Evolutionary conservation across 2,329 filamentous ascomycete genomes (phyloP), one percentile per base, ranked within the genome.

Genomic region (Capronia coronata): DNA sequence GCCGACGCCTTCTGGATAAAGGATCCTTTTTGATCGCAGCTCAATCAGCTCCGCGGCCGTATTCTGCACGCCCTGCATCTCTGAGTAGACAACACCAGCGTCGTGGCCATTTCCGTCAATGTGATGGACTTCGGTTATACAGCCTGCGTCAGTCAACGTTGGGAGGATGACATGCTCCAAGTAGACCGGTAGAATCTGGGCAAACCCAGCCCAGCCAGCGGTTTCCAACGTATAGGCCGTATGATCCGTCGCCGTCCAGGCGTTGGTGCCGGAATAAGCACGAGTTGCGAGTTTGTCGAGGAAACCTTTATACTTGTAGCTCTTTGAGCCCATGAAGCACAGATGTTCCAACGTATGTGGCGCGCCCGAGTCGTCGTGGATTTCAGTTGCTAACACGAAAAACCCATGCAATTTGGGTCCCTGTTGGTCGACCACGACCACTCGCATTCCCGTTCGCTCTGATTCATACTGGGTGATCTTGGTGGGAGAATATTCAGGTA

Each of bases 21-120:
- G 73, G 38, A 93, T 72, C 2, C 87, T 81, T 34, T 87, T 83
- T 45, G 87, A 84, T 57, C 80, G 79, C 49, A 96, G 75, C 57
- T 95, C 87, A 79, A 97, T 95, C 51, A 97, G 79, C 65, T 95
- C 88, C 6, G 77, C 75, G 58, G 86, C 83, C 45, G 81, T 83
- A 64, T 94, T 94, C 64, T 97, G 86, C 1, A 95, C 82, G 19
- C 84, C 93, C 69, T 98, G 93, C 93, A 98, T 98, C 69, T 98
- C 93, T 0, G 91, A 96, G 69, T 98, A 98, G 7, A 98, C 93
- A 1, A 96, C 90, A 55, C 89, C 93, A 35, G 93, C 93, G 75
- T 98, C 93, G 56, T 97, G 86, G 49, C 93, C 93, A 59, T 87
- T 82, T 13, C 88, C 91, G 64, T 98, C 88, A 48, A 98, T 80